Conservation (phyloP, 1,284 basidiomycete species). For the Mycena sp. region DNA sequence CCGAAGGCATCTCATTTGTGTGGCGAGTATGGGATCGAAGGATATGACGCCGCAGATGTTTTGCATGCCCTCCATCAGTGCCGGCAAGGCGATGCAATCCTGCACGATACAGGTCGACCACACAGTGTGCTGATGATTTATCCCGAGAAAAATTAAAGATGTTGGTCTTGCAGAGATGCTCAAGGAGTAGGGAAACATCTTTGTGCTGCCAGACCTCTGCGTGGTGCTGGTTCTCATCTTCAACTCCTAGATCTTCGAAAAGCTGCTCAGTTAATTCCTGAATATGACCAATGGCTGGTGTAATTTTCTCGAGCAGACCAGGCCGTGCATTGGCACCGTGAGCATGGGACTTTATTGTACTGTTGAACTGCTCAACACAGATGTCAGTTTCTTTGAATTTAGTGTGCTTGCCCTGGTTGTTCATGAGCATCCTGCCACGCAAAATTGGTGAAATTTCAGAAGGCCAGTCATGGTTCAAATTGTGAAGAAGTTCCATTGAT, state of each 20-base stretch:
- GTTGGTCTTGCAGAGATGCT: conserved; percentile 14
- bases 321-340: conserved; percentile 33
- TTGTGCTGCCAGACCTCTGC: conserved; percentile 25
- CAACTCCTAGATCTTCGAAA: conserved; percentile 29
- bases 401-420: conserved; percentile 17
- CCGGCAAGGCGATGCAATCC: conserved; percentile 27
- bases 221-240: conserved; percentile 30
- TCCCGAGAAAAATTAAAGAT: conserved; percentile 30
- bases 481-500: conserved; percentile 35
- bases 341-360: conserved; percentile 31
- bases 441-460: background rate
- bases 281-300: conserved; percentile 34
- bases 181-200: conserved; percentile 20
- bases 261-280: conserved; percentile 20
- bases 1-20: background rate
- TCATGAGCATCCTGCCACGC: conserved; percentile 29
- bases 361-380: conserved; percentile 33
- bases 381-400: conserved; percentile 19
- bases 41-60: conserved; percentile 29
- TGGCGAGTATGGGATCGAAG: conserved; percentile 12
- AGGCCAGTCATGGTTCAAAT: too few relatives aligned
- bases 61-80: conserved; percentile 30
- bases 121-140: conserved; percentile 12
- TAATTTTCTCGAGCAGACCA: conserved; percentile 31
- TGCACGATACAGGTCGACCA: conserved; percentile 28